Base-by-base conservation (phyloP, 1,284 basidiomycete species). In the Cyathus pygmaeus region DNA sequence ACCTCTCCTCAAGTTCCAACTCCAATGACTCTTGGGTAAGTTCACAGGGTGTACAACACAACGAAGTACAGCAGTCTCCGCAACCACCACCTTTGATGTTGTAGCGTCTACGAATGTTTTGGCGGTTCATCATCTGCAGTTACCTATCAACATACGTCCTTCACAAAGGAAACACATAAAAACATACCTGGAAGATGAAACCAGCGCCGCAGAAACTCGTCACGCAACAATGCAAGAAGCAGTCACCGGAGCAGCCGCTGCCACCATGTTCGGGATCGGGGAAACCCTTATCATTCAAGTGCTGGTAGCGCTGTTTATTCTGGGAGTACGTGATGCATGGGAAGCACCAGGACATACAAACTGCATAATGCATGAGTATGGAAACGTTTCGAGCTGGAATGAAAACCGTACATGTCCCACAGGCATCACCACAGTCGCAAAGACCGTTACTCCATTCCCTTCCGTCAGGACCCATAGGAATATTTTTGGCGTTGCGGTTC, bases 391-490 rank as follows among this genome's bases (percentile, higher is more conserved):
- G 23, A n/a, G 27, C 9, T 30, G n/a, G 17, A 27, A 47, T 21
- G 27, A 29, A 30, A 55, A 19, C 67, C 77, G 33, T 66, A 83
- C 83, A 85, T 26, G 82, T 82, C 36, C 79, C 76, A 69, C 66
- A 70, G 10, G 72, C 72, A 47, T 68, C 60, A 54, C 72, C 70
- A 68, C 81, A 86, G 55, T 74, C 74, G 57, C 68, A 83, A 33
- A 85, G 62, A 2, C 78, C 79, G 57, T 79, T 59, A 52, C 80
- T 82, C 84, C 84, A 86, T 55, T 81, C 82, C 62, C 84, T 79
- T 51, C 82, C 81, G 30, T 80, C 70, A 19, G 65, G 55, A 41
- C 76, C 76, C 49, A 78, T 59, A 6, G 80, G 80, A 31, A 81
- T 59, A 68, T 82, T 82, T 56, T 77, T 76, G 9, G 76, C 76